Percentiles rank a stretch among this genome's conserved stretches.
Evolutionary conservation across 2,329 filamentous ascomycete species (phyloP).

Genomic region (Fusarium sp.): DNA sequence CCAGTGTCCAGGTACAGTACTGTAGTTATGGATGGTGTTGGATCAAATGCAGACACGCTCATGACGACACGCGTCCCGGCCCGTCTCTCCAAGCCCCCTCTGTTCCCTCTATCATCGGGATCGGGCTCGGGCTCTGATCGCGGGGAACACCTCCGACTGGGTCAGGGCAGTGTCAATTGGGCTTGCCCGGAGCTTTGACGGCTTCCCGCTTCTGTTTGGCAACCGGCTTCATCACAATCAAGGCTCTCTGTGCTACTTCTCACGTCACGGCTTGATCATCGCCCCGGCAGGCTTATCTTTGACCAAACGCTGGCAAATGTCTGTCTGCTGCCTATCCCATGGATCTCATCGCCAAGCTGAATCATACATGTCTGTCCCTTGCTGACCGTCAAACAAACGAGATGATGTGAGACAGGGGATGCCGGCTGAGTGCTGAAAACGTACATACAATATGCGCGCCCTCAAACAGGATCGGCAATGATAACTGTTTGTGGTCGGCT

Average conservation of each 20-base stretch:
- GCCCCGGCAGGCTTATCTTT: not conserved
- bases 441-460: slow-evolving; percentile 10
- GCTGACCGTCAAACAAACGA: slow-evolving; percentile 33
- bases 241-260: not conserved
- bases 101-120: slow-evolving; percentile 22
- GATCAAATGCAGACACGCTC: not conserved
- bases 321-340: not conserved
- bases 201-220: not conserved
- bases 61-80: slow-evolving; percentile 29
- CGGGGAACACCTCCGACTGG: slow-evolving; percentile 19
- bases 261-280: slow-evolving; percentile 40
- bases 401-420: slow-evolving; percentile 37
- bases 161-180: not conserved
- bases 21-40: not conserved
- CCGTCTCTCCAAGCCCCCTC: slow-evolving; percentile 12
- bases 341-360: slow-evolving; percentile 4
- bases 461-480: not conserved
- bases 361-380: slow-evolving; percentile 21
- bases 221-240: not conserved
- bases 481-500: not conserved
- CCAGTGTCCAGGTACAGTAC: not conserved
- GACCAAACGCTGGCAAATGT: not conserved
- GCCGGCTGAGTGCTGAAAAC: slow-evolving; percentile 9
- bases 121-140: slow-evolving; percentile 8
- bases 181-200: not conserved